A percentile compares a stretch with the other conserved stretches of the same genome.
Evolutionary conservation across 2,329 filamentous ascomycete species (phyloP).

Genomic region (Venturia oleaginea): DNA sequence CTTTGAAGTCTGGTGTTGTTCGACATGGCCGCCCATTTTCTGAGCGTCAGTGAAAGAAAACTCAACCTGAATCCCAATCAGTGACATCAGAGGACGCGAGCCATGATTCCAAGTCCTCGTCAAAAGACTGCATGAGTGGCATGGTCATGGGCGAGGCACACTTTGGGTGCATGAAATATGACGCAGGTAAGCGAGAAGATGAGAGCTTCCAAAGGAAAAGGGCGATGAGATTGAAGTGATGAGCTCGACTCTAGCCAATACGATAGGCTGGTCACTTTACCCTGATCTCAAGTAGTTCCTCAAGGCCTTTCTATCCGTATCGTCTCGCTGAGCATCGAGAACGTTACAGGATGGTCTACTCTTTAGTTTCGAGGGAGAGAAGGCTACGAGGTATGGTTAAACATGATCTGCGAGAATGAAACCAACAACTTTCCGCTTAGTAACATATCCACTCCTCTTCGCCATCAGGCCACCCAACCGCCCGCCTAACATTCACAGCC

Average conservation of each 20-base stretch:
- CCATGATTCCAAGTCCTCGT: not conserved
- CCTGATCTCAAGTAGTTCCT: not conserved
- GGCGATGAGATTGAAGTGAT: not conserved
- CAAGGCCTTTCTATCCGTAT: too few relatives aligned
- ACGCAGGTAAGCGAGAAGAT: not conserved
- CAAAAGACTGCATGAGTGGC: not conserved
- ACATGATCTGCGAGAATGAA: too few relatives aligned
- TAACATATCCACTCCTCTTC: too few relatives aligned
- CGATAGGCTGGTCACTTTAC: not conserved
- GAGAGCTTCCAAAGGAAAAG: not conserved
- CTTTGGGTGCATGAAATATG: not conserved
- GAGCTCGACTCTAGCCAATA: not conserved
- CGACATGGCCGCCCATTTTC: not conserved
- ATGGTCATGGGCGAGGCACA: not conserved
- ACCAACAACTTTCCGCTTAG: too few relatives aligned
- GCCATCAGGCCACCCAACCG: too few relatives aligned
- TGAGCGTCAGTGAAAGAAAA: not conserved
- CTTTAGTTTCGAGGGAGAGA: too few relatives aligned
- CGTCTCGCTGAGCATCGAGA: too few relatives aligned
- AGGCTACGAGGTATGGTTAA: too few relatives aligned
- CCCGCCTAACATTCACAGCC: too few relatives aligned
- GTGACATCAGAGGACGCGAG: not conserved
- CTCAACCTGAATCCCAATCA: not conserved
- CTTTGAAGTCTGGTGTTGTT: too few relatives aligned
- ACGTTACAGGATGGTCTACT: too few relatives aligned